Conservation (phyloP, 441 rosid genomes). For the Euphorbia celastroides region DNA sequence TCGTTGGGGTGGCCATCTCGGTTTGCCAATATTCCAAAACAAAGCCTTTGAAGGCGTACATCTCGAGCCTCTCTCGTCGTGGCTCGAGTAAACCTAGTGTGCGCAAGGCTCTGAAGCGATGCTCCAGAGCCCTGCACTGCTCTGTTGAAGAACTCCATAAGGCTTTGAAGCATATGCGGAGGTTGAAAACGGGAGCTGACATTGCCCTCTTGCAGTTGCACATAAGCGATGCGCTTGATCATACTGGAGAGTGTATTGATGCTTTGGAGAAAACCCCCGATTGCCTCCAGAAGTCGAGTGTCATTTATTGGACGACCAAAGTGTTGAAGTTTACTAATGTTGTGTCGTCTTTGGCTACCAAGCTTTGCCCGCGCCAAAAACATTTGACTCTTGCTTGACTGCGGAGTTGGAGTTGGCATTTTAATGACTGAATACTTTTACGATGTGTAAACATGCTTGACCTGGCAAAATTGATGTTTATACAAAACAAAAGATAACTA, state of each 20-base stretch:
- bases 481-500: too few species aligned
- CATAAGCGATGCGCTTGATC: conserved; percentile 87
- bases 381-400: not conserved
- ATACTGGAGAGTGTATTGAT: conserved; percentile 80
- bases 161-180: conserved; percentile 65
- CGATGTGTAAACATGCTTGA: too few species aligned
- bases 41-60: conserved; percentile 36
- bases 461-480: too few species aligned
- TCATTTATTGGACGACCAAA: conserved; percentile 35
- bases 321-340: conserved; percentile 63
- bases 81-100: conserved; percentile 44
- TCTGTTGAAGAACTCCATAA: conserved; percentile 75
- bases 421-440: too few species aligned
- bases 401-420: not conserved
- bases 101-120: conserved; percentile 61
- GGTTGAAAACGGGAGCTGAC: conserved; percentile 35
- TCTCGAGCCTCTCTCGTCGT: conserved; percentile 53
- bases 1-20: conserved; percentile 57
- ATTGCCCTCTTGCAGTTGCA: conserved; percentile 81
- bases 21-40: conserved; percentile 42
- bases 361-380: not conserved
- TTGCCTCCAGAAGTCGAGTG: conserved; percentile 35
- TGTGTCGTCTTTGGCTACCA: conserved; percentile 48
- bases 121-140: conserved; percentile 58
- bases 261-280: conserved; percentile 54